Base-by-base conservation (phyloP, 2,329 filamentous ascomycete species). In the Talaromyces marneffei region DNA sequence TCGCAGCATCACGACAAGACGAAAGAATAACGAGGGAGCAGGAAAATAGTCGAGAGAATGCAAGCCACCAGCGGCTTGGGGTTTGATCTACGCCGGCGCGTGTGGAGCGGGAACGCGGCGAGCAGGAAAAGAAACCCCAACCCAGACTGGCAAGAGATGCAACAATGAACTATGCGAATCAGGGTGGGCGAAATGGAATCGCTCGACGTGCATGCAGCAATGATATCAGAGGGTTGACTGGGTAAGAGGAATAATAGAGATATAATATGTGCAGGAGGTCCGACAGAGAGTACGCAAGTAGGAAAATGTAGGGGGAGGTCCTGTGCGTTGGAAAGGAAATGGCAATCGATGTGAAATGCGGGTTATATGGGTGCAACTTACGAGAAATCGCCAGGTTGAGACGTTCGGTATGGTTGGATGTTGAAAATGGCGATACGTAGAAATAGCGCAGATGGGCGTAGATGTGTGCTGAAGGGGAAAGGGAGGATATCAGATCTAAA, bases 271-370 rank as follows among this genome's bases (percentile, higher is more conserved):
- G 58, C 63, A 64, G 64, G 66, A 67, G 65, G 65, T 65, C 60
- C 64, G 67, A 25, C 68, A 67, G 65, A 68, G 66, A 63, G 44
- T 25, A 70, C 65, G 71, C 70, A 68, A 10, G 53, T 16, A 29
- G 18, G 10, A 33, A 44, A 48, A 25, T 8, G 39, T 10, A 42
- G 16, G 16, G 14, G 46, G 16, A 8, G 25, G 14, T 31, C 25
- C 16, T 20, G 35, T 37, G 52, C 31, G 35, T 16, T 18, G 48
- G 29, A 29, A 33, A 14, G 29, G n/a, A 14, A 33, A 52, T n/a
- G n/a, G n/a, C n/a, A n/a, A n/a, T n/a, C n/a, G n/a, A n/a, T n/a
- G n/a, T n/a, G n/a, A n/a, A n/a, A n/a, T n/a, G n/a, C 42, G 23
- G 23, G 20, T 6, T 12, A 25, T 20, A 4, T 4, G 46, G 42